Percentiles rank a stretch among this genome's conserved stretches.
These are phyloP conservation scores for Cercospora zeae-maydis DNA, from an alignment of 2,329 filamentous ascomycete genomes.

Conservation along the genomic window DNA sequence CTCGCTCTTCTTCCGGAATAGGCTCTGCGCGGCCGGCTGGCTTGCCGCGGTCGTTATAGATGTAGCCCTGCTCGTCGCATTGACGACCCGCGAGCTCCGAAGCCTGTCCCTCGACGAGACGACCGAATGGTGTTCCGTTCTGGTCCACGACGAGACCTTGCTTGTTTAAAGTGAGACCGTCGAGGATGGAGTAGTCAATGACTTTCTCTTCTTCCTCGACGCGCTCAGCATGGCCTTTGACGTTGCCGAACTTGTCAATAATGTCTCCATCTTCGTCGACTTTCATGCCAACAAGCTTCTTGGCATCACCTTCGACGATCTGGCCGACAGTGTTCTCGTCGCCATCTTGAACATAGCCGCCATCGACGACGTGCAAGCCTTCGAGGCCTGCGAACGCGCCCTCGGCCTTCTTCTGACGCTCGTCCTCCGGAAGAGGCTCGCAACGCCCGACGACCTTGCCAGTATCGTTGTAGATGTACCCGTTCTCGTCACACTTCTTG, in stretches of 20 bases:
- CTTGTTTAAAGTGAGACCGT: conserved; percentile 56
- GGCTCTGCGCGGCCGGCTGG: conserved; percentile 56
- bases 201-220: conserved; percentile 43
- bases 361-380: conserved; percentile 63
- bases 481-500: conserved; percentile 54
- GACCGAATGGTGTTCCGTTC: conserved; percentile 54
- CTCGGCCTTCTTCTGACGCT: conserved; percentile 56
- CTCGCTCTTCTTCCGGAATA: conserved; percentile 55
- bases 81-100: conserved; percentile 55
- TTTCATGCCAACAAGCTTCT: conserved; percentile 56
- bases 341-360: conserved; percentile 70
- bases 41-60: conserved; percentile 56
- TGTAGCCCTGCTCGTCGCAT: conserved; percentile 54
- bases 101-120: conserved; percentile 55
- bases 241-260: conserved; percentile 59
- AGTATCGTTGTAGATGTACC: conserved; percentile 55
- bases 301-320: conserved; percentile 57
- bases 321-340: conserved; percentile 64
- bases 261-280: conserved; percentile 63
- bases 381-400: conserved; percentile 66
- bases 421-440: conserved; percentile 56
- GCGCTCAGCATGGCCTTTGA: conserved; percentile 58
- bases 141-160: conserved; percentile 54
- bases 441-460: conserved; percentile 57
- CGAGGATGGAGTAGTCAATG: conserved; percentile 52